Evolutionary conservation across 2,329 filamentous ascomycete species (phyloP).

Genomic region (Fusarium sp.): DNA sequence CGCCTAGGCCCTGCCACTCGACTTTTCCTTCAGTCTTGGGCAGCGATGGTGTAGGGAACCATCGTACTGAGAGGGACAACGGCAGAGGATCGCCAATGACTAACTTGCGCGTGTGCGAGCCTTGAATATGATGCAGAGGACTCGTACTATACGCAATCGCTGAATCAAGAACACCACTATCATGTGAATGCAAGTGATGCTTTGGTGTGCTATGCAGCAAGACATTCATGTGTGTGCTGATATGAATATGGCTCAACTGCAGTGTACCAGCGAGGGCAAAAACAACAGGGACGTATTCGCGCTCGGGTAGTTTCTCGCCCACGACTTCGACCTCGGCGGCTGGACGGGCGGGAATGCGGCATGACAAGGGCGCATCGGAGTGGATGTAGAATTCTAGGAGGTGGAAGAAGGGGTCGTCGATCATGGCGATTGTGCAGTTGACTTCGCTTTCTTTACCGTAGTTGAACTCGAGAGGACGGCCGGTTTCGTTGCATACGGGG

Average conservation of each 20-base stretch:
- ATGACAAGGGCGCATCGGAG: conserved; percentile 92
- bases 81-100: conserved; percentile 90
- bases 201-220: conserved; percentile 79
- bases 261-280: conserved; percentile 91
- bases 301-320: conserved; percentile 63
- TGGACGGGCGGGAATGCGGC: conserved; percentile 87
- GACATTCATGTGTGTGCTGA: conserved; percentile 90
- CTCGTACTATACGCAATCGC: conserved; percentile 89
- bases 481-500: conserved; percentile 89
- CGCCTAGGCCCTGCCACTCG: conserved; percentile 75
- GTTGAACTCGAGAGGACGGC: conserved; percentile 82
- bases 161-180: conserved; percentile 85
- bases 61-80: conserved; percentile 83
- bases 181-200: conserved; percentile 72
- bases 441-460: conserved; percentile 87
- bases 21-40: conserved; percentile 76
- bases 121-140: conserved; percentile 71
- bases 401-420: conserved; percentile 86
- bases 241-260: conserved; percentile 89
- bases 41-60: conserved; percentile 83
- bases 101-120: conserved; percentile 71
- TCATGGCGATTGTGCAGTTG: conserved; percentile 85
- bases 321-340: conserved; percentile 67
- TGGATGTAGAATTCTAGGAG: conserved; percentile 98
- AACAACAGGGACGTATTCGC: conserved; percentile 83